Evolutionary conservation across 2,329 filamentous ascomycete species (phyloP), one percentile per base, ranked within the genome.

Genomic region (Clarireedia monteithiana): DNA sequence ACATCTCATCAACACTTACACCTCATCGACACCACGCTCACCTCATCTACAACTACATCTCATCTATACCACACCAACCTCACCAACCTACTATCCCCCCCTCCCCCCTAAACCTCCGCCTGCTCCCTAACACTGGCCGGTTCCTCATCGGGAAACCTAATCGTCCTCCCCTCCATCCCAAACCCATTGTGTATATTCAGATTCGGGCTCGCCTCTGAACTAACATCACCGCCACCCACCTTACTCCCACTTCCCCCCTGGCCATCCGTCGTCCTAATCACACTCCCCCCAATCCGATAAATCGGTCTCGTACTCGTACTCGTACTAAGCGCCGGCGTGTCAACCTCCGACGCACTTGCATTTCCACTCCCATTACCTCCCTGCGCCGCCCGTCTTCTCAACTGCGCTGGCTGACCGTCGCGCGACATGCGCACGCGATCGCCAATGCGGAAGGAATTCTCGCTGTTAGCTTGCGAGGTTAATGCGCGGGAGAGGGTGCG

Each of bases 401-500:
- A 40, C 9, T 46, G 39, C 9, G 40, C 12, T 20, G 42, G 23
- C 15, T 46, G 34, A n/a, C 27, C 27, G 10, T 30, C 27, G 1
- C 27, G 6, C 27, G 27, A 30, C 7, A 10, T 30, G 27, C 27
- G 27, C 27, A 30, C 27, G 2, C 27, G 6, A 30, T 30, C 27
- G 6, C 27, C 27, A 30, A 30, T 30, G 3, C 27, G 27, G 7
- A 30, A 30, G 6, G 27, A 30, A 30, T 30, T 46, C 4, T 60
- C 55, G 3, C 62, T 60, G 26, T 59, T 60, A 2, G 24, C 27
- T 56, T 64, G 62, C 20, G 62, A 64, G 2, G 62, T 62, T 30
- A 67, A 67, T 9, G 64, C 66, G 53, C 66, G 53, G 4, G 82
- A 84, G 20, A 89, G 69, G 0, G 83, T 87, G 26, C 82, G 74